Evolutionary conservation across 78 protist species (phyloP).

Genomic region (Dictyostelium firmibasis): DNA sequence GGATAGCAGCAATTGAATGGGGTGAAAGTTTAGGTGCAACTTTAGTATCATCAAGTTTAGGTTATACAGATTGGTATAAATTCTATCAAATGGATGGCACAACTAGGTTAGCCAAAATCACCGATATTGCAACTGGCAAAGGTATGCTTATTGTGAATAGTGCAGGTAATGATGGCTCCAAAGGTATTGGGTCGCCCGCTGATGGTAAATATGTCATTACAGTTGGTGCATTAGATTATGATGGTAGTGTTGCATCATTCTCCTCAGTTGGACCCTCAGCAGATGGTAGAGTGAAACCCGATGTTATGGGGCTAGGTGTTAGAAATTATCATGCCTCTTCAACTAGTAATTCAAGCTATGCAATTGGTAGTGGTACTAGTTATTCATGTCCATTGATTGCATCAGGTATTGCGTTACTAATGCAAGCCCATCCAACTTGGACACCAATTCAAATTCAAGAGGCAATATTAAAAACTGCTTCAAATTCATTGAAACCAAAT

Average conservation of each 20-base stretch:
- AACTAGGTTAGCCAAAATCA: conserved; percentile 6
- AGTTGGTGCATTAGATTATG: conserved; percentile 37
- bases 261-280: conserved; percentile 67
- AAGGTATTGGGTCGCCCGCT: conserved; percentile 41
- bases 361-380: conserved; percentile 44
- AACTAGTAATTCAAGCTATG: not conserved
- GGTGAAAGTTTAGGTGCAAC: conserved; percentile 49
- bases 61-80: conserved; percentile 45
- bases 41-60: conserved; percentile 35
- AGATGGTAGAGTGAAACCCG: conserved; percentile 76
- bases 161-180: conserved; percentile 50
- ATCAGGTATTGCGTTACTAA: conserved; percentile 39
- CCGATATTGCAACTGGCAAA: conserved; percentile 36
- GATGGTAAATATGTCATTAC: conserved; percentile 10
- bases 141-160: conserved; percentile 46
- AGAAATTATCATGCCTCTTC: not conserved
- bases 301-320: conserved; percentile 33
- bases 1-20: conserved; percentile 72
- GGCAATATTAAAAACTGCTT: conserved; percentile 5
- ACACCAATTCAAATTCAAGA: conserved; percentile 36
- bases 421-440: conserved; percentile 47
- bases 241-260: conserved; percentile 19
- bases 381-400: conserved; percentile 73
- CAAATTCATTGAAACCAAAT: not conserved
- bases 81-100: conserved; percentile 58